Evolutionary conservation across 1,139 yeast genomes (phyloP), one percentile per base, ranked within the genome.

Genomic region (Hansenula anomala): DNA sequence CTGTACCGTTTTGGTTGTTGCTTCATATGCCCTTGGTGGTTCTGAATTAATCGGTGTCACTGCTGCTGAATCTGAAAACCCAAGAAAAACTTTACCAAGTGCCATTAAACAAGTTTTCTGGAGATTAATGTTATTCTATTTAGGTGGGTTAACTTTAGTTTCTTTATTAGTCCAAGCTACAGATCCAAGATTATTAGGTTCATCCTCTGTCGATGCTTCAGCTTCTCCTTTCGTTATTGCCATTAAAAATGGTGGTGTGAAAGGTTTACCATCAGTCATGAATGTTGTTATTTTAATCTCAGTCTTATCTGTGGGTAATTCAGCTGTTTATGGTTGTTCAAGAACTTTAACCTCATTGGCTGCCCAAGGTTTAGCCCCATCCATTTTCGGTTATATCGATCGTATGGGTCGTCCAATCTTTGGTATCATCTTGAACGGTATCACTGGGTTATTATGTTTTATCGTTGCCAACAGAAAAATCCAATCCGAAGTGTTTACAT

Each of bases 11-110:
- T 82, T 85, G 54, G 85, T 85, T 37, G 73, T 83, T 23, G 90
- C 94, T 22, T 87, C 90, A n/a, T 85, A 83, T 62, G 75, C 92
- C 9, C 78, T 83, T 52, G 82, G 85, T 29, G 90, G 92, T 52
- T 75, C 84, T 36, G 90, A 83, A 60, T 65, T 81, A 51, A 79
- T 80, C 42, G 92, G 90, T 45, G 68, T 86, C 47, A 87, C 92
- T 27, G 88, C 92, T 38, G 85, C 89, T 20, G 95, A 86, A 63
- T 75, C 90, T 27, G 67, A 66, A 38, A 80, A 83, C 61, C 95
- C 95, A 44, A 67, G 79, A 56, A 73, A 71, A 53, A 55, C 80
- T 19, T 64, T 80, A 42, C 87, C 88, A 46, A 64, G 64, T 44
- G 87, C 87, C 33, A 73, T 75, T 46, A 79, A 78, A 58, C 86